Base-by-base conservation (phyloP, 768 basidiomycete genomes). In the Boletus rufocinnamomeus region DNA sequence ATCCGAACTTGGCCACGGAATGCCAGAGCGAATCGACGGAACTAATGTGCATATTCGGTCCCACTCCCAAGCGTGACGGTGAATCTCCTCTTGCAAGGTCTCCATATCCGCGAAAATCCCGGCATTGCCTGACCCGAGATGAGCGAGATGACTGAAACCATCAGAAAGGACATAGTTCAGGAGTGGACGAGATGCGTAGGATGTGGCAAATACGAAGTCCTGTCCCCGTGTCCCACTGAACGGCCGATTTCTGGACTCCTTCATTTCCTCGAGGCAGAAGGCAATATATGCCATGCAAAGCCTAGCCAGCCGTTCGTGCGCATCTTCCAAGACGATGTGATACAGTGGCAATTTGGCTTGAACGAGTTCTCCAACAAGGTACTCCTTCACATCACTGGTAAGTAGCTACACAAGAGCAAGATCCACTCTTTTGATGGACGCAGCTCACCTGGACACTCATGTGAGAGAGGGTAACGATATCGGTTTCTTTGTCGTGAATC, bases 361-460 rank as follows among this genome's bases (percentile, higher is more conserved):
- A 28, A 62, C 30, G 0, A 66, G 54, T 14, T 56, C 57, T 25
- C 61, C 64, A 0, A 59, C 1, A 0, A 65, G 64, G 38, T 65
- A 65, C 6, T 66, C 54, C 64, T 66, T 10, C 6, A 21, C 1
- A 17, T n/a, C 2, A 2, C 6, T 37, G 23, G 6, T 43, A 28
- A 51, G 50, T 2, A 19, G 17, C 16, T 13, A 13, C 10, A 9
- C 13, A 3, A 3, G 16, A 11, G 16, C 19, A 17, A 0, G 8
- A n/a, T 6, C 10, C 21, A 23, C 7, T 35, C 16, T 6, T 34
- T 34, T 1, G 14, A 17, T 37, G 17, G 21, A 37, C 13, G 2
- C 6, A 19, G 10, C 48, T 47, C n/a, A 66, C 64, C 48, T 59
- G 66, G 13, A 66, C 52, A 43, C 64, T 66, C 61, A n/a, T n/a